These are phyloP conservation scores for Ustilago shanxiensis DNA, from an alignment of 1,284 basidiomycete species.

Conservation along the genomic window DNA sequence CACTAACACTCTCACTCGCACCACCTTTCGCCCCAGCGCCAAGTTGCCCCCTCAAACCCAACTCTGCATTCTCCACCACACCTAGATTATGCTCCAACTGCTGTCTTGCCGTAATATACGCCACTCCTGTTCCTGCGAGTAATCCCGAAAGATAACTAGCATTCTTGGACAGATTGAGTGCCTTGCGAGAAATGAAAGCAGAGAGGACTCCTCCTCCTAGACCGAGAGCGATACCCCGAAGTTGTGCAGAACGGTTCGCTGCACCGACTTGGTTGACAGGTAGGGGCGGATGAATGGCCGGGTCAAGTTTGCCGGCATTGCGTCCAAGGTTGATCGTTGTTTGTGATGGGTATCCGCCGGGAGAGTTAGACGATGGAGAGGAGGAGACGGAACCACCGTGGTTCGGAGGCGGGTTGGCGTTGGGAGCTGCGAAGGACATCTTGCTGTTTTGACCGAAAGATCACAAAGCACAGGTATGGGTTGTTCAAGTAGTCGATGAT, in stretches of 20 bases:
- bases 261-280: conserved; percentile 40
- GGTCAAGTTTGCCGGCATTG: conserved; percentile 41
- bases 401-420: conserved; percentile 23
- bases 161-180: conserved; percentile 41
- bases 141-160: conserved; percentile 45
- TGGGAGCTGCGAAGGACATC: conserved; percentile 1
- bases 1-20: background rate
- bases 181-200: conserved; percentile 42
- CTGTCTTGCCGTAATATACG: conserved; percentile 46
- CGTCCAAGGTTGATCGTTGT: conserved; percentile 27
- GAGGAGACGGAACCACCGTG: conserved; percentile 30
- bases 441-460: too few relatives aligned
- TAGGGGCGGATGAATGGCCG: conserved; percentile 35
- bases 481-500: background rate
- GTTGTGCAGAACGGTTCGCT: conserved; percentile 46
- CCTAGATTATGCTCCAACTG: conserved; percentile 45
- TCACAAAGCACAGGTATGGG: background rate
- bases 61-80: conserved; percentile 35
- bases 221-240: conserved; percentile 42
- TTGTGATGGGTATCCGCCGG: conserved; percentile 3
- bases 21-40: background rate
- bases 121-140: conserved; percentile 50
- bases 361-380: background rate
- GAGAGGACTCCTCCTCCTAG: conserved; percentile 43
- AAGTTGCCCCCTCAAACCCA: conserved; percentile 20